Base-by-base conservation (phyloP, 257 asterid genomes). In the Nicotiana paniculata region DNA sequence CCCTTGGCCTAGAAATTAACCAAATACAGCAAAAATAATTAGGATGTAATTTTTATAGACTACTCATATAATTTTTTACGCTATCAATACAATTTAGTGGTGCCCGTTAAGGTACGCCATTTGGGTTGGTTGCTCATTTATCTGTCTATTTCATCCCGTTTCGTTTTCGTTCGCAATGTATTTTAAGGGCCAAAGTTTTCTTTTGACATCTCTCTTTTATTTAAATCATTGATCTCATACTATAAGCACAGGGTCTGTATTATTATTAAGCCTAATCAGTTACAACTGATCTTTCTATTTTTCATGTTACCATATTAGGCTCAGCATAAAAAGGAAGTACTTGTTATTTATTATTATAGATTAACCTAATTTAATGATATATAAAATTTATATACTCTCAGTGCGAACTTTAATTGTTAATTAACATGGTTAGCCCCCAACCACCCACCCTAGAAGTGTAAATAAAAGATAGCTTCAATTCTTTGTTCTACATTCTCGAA, bases 371-470 rank as follows among this genome's bases (percentile, higher is more conserved):
- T 70, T 70, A 43, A 21, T 70, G 24, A 70, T 21, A 10, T 43
- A 43, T n/a, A 32, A 70, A 21, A 43, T 10, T 70, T 43, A 43
- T 70, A 28, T 3, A 70, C 48, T 70, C 43, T 21, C 6, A 70
- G 4, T 43, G 58, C 58, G 3, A 39, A 13, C 33, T 70, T 30
- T 2, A 37, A 18, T 37, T 37, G 24, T 32, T 43, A 70, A 43
- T 32, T 43, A 70, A 43, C 24, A 33, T 70, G 24, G 58, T 43
- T 70, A 70, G 37, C 5, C 59, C 35, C 35, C 78, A 80, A 63
- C 83, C 87, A 86, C 90, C 91, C 81, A 87, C 88, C 88, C 78
- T 75, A 51, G 6, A 15, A 46, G n/a, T 59, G 24, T 43, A 81
- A 64, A 55, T 79, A 74, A 87, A 89, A 88, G 90, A 76, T 82